These are phyloP conservation scores for Microbotryum intermedium DNA, from an alignment of 1,284 basidiomycete genomes.

Conservation along the genomic window DNA sequence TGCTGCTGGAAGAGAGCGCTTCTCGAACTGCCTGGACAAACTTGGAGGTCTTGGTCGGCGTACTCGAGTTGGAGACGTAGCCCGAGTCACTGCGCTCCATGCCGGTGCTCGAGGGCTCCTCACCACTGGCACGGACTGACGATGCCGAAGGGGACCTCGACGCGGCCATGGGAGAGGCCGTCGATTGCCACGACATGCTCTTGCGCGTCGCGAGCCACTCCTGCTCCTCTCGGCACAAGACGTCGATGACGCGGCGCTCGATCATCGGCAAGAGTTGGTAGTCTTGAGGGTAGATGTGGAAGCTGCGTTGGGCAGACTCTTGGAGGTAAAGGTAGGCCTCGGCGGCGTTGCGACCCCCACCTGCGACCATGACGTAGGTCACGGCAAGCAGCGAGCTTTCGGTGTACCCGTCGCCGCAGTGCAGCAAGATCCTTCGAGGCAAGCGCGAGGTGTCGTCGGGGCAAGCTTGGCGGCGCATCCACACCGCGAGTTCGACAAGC, in stretches of 20 bases:
- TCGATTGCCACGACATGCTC: no score
- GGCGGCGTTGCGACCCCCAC: conserved; percentile 51
- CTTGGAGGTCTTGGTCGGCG: not conserved
- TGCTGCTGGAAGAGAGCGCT: conserved; percentile 1
- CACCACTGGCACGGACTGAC: not conserved
- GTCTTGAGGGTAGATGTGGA: conserved; percentile 86
- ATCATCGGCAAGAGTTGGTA: conserved; percentile 24
- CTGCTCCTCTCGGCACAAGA: conserved; percentile 17
- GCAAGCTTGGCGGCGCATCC: conserved; percentile 37
- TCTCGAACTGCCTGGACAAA: not conserved
- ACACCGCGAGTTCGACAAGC: conserved; percentile 36
- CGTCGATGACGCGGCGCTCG: conserved; percentile 17
- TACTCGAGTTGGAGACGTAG: not conserved
- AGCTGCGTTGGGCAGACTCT: conserved; percentile 52
- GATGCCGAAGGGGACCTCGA: no score
- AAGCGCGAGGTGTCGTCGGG: conserved; percentile 10
- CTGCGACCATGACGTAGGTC: conserved; percentile 73
- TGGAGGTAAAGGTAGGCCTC: conserved; percentile 75
- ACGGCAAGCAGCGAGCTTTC: conserved; percentile 84
- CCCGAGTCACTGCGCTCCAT: conserved; percentile 30
- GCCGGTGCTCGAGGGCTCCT: conserved; percentile 4
- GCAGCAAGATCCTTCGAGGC: conserved; percentile 33
- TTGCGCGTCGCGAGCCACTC: conserved; percentile 9
- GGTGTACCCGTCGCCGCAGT: conserved; percentile 48
- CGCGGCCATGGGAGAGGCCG: no score